Base-by-base conservation (phyloP, 1,139 yeast species). In the Entelexis sorbosivorans region DNA sequence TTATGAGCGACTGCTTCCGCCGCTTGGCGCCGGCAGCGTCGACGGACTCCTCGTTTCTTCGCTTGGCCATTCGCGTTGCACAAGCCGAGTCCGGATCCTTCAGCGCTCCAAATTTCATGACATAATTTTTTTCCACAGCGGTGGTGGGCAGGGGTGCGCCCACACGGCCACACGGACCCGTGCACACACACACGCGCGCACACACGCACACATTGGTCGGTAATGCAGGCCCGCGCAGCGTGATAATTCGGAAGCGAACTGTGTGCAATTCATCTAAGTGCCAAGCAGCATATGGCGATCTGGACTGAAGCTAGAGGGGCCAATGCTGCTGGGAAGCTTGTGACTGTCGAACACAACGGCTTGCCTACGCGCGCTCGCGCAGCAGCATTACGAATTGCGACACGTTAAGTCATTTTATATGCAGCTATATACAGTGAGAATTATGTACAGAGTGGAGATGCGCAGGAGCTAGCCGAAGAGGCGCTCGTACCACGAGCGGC, bases 1-100 rank as follows among this genome's bases (percentile, higher is more conserved):
- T 28, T 43, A 40, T 46, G 32, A 56, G 52, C 29, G 56, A 47
- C 32, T 51, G 53, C 45, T 55, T 52, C 26, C 59, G 56, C 22
- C 56, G 36, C 35, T 58, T 59, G 1, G 44, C 44, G 22, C n/a
- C 51, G 6, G 14, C 40, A n/a, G 17, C 50, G 6, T 22, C 53
- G 20, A 34, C 29, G 14, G 16, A 20, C 24, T 45, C 53, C 20
- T 55, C 58, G 47, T 29, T 39, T 13, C 51, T 51, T 26, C 58
- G 44, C 40, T 55, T 55, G 28, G 50, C 49, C 59, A 55, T 55
- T 7, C 10, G 32, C 17, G 16, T 14, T 10, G n/a, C 20, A 11
- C 14, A 7, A 8, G 10, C 35, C 13, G 35, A 26, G 22, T 20
- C 29, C 19, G 28, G 24, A 22, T 22, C 24, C 24, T 22, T 22